Conservation (phyloP, 768 basidiomycete species). For the Panaeolus papilionaceus region DNA sequence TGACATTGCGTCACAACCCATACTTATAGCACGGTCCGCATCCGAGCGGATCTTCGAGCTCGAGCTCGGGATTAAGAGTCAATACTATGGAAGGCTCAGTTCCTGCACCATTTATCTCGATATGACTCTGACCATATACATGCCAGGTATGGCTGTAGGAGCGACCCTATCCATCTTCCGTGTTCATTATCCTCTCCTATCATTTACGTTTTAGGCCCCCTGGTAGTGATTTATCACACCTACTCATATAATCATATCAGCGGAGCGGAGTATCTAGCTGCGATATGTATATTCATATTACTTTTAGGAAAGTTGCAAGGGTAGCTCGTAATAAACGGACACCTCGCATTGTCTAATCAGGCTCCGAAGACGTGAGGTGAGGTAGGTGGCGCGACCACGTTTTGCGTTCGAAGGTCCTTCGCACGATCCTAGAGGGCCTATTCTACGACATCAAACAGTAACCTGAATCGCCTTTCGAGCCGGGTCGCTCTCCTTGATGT, state of each 20-base stretch:
- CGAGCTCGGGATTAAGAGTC: neutral
- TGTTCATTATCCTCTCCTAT: neutral
- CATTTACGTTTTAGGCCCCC: neutral
- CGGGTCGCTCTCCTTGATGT: neutral
- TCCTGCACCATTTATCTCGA: neutral
- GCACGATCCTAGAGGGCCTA: neutral
- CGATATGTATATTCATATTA: constrained; percentile 8
- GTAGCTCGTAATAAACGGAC: neutral
- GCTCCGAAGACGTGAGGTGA: constrained; percentile 1
- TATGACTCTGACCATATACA: neutral
- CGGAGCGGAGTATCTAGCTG: neutral
- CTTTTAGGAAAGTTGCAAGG: neutral
- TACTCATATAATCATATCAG: neutral
- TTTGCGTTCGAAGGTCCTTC: neutral
- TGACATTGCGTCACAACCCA: neutral
- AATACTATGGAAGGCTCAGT: neutral
- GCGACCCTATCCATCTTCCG: neutral
- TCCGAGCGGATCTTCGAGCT: constrained; percentile 6
- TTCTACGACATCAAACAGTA: neutral
- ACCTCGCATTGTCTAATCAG: neutral
- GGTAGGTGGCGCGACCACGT: constrained; percentile 13
- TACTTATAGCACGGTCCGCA: neutral
- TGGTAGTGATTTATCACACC: neutral
- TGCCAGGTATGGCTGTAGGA: neutral
- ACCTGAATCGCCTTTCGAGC: constrained; percentile 2